These are phyloP conservation scores for Phytophthora nicotianae DNA, from an alignment of 352 stramenopile genomes.

Conservation along the genomic window DNA sequence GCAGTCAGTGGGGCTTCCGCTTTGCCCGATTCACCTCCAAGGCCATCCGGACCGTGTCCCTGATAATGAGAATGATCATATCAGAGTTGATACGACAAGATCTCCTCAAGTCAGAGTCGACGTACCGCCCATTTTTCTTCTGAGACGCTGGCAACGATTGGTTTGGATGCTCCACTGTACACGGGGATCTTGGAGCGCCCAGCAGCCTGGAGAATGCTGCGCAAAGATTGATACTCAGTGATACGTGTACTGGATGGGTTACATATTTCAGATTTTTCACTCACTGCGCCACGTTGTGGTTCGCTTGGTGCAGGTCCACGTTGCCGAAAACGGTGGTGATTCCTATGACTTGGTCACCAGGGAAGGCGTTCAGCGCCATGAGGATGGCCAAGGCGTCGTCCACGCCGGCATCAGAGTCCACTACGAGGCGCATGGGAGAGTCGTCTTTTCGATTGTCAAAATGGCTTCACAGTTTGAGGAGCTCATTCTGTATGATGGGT, in stretches of 20 bases:
- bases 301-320: conserved; percentile 79
- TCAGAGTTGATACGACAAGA: not conserved
- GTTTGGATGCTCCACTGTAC: conserved; percentile 64
- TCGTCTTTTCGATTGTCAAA: not conserved
- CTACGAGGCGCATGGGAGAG: conserved; percentile 47
- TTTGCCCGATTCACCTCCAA: conserved; percentile 61
- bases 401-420: conserved; percentile 84
- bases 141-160: conserved; percentile 70
- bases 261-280: conserved; percentile 16
- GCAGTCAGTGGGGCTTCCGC: conserved; percentile 33
- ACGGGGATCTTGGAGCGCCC: conserved; percentile 57
- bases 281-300: conserved; percentile 83
- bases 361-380: conserved; percentile 71
- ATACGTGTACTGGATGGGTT: not conserved
- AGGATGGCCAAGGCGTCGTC: conserved; percentile 82
- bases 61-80: conserved; percentile 14
- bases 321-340: conserved; percentile 88
- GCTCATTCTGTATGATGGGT: not conserved
- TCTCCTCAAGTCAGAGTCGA: not conserved
- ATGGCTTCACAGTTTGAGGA: conserved; percentile 17
- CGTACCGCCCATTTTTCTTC: conserved; percentile 65
- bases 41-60: conserved; percentile 74
- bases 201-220: conserved; percentile 68
- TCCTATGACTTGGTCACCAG: conserved; percentile 55
- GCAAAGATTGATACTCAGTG: not conserved